Percentiles rank a stretch among this genome's conserved stretches.
Evolutionary conservation across 768 basidiomycete genomes (phyloP).

Genomic region (Mycena polygramma): DNA sequence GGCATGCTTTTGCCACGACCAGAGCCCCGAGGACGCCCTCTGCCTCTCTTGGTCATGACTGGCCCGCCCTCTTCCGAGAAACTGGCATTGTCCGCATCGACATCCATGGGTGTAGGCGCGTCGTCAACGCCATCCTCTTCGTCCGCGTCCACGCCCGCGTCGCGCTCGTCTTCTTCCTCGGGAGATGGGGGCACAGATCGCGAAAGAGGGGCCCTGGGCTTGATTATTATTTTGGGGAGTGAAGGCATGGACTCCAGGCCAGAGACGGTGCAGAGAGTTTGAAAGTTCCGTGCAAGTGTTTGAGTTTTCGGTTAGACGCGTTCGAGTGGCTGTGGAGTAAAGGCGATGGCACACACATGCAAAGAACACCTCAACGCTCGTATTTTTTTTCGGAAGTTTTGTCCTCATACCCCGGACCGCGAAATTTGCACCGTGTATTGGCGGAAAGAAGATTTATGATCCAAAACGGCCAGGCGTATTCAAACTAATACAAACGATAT

Average conservation of each 20-base stretch:
- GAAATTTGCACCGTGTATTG: no score
- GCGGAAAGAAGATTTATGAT: no score
- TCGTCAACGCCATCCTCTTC: conserved; percentile 49
- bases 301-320: neutral
- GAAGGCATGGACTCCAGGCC: conserved; percentile 37
- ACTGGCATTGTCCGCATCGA: conserved; percentile 31
- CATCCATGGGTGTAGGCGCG: conserved; percentile 47
- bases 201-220: conserved; percentile 50
- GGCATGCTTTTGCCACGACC: conserved; percentile 49
- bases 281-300: no score
- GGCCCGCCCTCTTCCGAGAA: conserved; percentile 40
- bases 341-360: no score
- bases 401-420: no score
- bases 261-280: neutral
- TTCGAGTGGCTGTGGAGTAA: neutral
- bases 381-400: no score
- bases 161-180: conserved; percentile 49
- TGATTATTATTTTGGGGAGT: conserved; percentile 65
- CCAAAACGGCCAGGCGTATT: no score
- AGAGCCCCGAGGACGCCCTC: conserved; percentile 55
- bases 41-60: conserved; percentile 43
- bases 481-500: no score
- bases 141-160: conserved; percentile 51
- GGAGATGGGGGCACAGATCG: conserved; percentile 40
- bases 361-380: no score